A percentile compares a stretch with the other conserved stretches of the same genome.
Evolutionary conservation across 2,329 filamentous ascomycete species (phyloP).

Genomic region (Samsoniella hepiali): DNA sequence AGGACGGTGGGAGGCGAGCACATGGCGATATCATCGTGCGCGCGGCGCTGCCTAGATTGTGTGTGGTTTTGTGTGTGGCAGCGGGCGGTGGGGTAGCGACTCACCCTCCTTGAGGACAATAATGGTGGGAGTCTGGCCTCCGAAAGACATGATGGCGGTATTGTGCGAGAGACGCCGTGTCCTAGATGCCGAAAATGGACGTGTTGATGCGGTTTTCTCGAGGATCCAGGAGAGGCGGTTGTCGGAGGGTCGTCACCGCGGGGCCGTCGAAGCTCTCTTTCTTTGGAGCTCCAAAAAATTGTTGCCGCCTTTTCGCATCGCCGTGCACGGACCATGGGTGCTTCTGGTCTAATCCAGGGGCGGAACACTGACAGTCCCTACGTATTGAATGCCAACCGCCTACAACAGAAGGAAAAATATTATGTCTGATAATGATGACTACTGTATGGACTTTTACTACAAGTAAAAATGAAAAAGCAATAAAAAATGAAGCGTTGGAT

Average conservation of each 20-base stretch:
- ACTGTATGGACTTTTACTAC: too few relatives aligned
- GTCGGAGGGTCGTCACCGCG: conserved; percentile 25
- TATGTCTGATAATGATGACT: too few relatives aligned
- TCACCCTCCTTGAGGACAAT: conserved; percentile 96
- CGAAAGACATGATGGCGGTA: conserved; percentile 75
- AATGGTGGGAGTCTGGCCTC: conserved; percentile 95
- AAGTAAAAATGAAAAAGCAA: too few relatives aligned
- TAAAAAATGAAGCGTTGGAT: too few relatives aligned
- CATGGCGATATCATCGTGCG: background rate
- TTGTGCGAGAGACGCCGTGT: conserved; percentile 12
- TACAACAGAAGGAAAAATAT: background rate
- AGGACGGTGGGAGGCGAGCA: background rate
- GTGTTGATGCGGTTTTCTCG: conserved; percentile 20
- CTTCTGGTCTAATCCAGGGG: conserved; percentile 16
- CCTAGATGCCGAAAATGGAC: conserved; percentile 8
- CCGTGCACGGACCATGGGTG: conserved; percentile 24
- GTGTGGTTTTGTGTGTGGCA: conserved; percentile 17
- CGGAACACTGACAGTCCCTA: background rate
- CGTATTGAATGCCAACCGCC: background rate
- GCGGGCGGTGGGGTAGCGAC: conserved; percentile 44
- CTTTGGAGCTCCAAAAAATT: conserved; percentile 48
- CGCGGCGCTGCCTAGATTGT: conserved; percentile 7
- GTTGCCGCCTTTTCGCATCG: conserved; percentile 42
- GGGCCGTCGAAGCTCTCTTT: conserved; percentile 32
- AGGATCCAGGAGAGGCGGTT: conserved; percentile 21